Evolutionary conservation across 305 asterid species (phyloP), one percentile per base, ranked within the genome.

Genomic region (Rubia balearica): DNA sequence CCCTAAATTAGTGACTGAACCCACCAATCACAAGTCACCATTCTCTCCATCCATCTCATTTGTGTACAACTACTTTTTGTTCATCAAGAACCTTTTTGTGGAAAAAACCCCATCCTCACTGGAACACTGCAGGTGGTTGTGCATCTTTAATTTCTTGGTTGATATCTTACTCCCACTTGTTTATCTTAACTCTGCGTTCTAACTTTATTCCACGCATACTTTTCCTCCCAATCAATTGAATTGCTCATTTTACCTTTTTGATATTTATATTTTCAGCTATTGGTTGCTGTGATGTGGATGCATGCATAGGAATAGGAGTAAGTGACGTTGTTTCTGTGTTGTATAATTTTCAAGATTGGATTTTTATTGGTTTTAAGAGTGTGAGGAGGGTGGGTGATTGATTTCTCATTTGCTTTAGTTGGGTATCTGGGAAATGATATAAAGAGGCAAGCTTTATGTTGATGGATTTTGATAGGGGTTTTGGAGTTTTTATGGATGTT

Each of bases 91-190:
- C 1, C 7, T 64, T 64, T 45, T 53, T 10, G 62, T n/a, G 27
- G 14, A 56, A 56, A 56, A 56, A 67, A 57, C 11, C 12, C 24
- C 5, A 56, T 63, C 22, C 33, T 68, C 63, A 73, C 70, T 72
- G 69, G 62, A 61, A 71, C 65, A 71, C 70, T 65, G 73, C 79
- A 76, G 68, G 80, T 81, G 85, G 85, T 80, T 24, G 80, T 46
- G 72, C 81, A 76, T 59, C 67, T 73, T 67, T 64, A 64, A 8
- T 64, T 40, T 69, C 46, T 60, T 66, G 73, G 68, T 67, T 68
- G 75, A 73, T 73, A 77, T 66, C 81, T 66, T 64, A 59, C 73
- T 71, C 75, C 86, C 81, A 80, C 84, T 77, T 70, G 79, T 71
- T 70, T 61, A 67, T 80, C 77, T 74, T 72, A 72, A 71, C 74